Base-by-base conservation (phyloP, 139 green algal genomes). In the Tetraselmis striata region DNA sequence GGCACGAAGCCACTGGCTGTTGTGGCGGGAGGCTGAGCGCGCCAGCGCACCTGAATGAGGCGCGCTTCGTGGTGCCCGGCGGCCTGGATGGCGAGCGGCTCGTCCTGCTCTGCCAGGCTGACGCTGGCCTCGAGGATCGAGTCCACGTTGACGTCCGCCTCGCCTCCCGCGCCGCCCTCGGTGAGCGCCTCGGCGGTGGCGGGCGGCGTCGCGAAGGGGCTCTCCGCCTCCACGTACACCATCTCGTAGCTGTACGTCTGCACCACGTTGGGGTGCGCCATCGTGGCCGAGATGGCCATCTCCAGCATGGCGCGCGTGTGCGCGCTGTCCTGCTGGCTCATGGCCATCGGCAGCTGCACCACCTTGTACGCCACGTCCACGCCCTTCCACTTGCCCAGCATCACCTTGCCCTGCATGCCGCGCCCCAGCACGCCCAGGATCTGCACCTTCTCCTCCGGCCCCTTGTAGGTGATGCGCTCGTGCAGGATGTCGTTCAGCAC, bases 251-350 rank as follows among this genome's bases (percentile, higher is more conserved):
- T 86, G 83, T 86, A 86, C 83, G 81, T 86, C 78, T 86, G 83
- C 30, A 85, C 82, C 28, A 85, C 79, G 77, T 85, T 81, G 31
- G 82, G 83, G 59, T 86, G 83, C 1, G 24, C 32, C 75, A 86
- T 31, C 31, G 29, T 82, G n/a, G 58, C 75, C 27, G 30, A 78
- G 24, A 87, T 87, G 59, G 84, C 84, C 26, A 80, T 84, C 59
- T 87, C 85, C 86, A 89, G 87, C 45, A 67, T 5, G 23, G 86
- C 86, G 83, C 87, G 87, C 75, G 76, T 82, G 77, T 87, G 80
- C 25, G 81, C 81, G 77, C 84, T 84, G 31, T 87, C 80, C 31
- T 59, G 29, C n/a, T 79, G 79, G 31, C 59, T 80, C 83, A 84
- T 75, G 29, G 45, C 78, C 0, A 77, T 67, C 27, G 83, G 83